Evolutionary conservation across 2,329 filamentous ascomycete genomes (phyloP), one percentile per base, ranked within the genome.

Genomic region (Trichoderma gracile): DNA sequence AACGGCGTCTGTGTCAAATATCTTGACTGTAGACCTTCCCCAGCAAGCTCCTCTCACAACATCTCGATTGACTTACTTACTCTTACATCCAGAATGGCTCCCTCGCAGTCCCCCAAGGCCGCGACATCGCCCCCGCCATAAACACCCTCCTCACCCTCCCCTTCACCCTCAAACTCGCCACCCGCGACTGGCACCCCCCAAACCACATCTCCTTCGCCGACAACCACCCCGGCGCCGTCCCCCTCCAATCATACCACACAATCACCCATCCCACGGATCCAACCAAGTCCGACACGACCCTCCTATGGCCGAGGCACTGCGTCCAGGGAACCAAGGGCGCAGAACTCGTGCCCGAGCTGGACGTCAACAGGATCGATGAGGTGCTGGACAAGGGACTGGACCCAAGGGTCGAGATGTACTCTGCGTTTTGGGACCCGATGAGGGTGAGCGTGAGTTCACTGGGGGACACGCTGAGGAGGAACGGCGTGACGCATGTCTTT

Each of bases 251-350:
- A 45, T 79, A 77, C 38, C 80, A 86, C 58, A 86, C 80, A 3
- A 87, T 97, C 72, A 73, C 73, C 60, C 91, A 93, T 76, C 90
- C 90, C 1, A 69, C 78, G 68, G 86, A 91, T 76, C 75, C 84
- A 5, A 71, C 80, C 9, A 86, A 91, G 73, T 82, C 79, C 25
- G 89, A 92, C 78, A 76, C 80, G 46, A 88, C 89, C 62, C 82
- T 86, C 45, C 83, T 99, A 10, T 99, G 95, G 95, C 95, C 95
- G 0, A 85, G 86, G 23, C 95, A 99, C 79, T 98, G 95, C 78
- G 84, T 98, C 9, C 89, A 92, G 72, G 81, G 81, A 50, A 91
- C 90, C 0, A 75, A 80, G 0, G 95, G 95, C 12, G 88, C 91
- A 0, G 83, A 86, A 56, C 80, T 98, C 23, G 82, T 95, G 7